A percentile compares a stretch with the other conserved stretches of the same genome.
phyloP scores from a whole-genome alignment of 164 flowering plant species.

The Akebia trifoliata region DNA sequence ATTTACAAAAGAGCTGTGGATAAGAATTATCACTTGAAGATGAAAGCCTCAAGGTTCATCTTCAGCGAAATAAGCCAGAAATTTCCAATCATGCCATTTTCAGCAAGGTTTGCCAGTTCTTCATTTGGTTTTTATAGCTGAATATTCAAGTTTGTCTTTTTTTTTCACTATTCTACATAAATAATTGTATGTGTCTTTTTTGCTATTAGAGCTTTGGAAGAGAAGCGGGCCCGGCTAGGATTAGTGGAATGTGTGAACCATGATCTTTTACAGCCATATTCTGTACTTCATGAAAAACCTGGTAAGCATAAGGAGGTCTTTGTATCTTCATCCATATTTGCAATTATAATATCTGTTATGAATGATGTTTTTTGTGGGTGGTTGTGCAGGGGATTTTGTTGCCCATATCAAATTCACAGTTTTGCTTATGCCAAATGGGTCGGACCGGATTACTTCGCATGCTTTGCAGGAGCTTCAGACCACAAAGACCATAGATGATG shows the following conservation, averaged over 20 bases:
- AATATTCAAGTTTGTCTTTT: not conserved
- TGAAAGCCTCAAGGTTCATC: slow-evolving; percentile 94
- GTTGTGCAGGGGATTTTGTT: slow-evolving; percentile 70
- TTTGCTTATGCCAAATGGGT: slow-evolving; percentile 92
- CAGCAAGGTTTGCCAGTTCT: slow-evolving; percentile 56
- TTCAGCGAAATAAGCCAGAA: slow-evolving; percentile 90
- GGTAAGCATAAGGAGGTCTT: slow-evolving; percentile 33
- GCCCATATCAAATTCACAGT: slow-evolving; percentile 94
- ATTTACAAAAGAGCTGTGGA: slow-evolving; percentile 91
- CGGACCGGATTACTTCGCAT: slow-evolving; percentile 81
- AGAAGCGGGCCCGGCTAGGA: slow-evolving; percentile 91
- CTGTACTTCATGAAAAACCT: slow-evolving; percentile 92
- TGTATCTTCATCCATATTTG: not conserved
- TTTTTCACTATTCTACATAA: not conserved
- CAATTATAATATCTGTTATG: not conserved
- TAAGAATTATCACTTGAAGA: slow-evolving; percentile 83
- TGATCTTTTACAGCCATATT: slow-evolving; percentile 90
- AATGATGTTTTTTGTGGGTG: no score
- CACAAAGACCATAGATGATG: slow-evolving; percentile 55
- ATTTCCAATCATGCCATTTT: slow-evolving; percentile 89
- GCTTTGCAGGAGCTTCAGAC: slow-evolving; percentile 75
- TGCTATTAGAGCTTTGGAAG: slow-evolving; percentile 69
- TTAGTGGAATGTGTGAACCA: slow-evolving; percentile 91
- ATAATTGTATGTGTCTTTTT: not conserved
- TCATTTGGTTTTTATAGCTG: not conserved